phyloP scores from a whole-genome alignment of 2,329 filamentous ascomycete species.

The Ophiostoma novo-ulmi region DNA sequence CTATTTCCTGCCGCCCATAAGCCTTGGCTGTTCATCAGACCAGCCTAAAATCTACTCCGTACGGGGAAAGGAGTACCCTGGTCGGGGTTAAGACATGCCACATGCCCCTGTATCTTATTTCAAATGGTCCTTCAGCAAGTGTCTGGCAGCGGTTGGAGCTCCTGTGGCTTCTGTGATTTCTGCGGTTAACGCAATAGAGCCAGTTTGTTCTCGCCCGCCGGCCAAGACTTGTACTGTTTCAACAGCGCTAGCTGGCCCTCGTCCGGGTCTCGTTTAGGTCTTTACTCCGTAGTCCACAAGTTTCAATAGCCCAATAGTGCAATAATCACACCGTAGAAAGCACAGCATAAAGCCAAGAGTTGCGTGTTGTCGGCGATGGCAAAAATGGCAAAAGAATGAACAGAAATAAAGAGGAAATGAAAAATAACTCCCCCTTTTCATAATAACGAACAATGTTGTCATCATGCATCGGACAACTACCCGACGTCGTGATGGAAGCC shows the following conservation, averaged over 20 bases:
- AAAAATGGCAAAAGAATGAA: neutral
- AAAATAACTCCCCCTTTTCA: neutral
- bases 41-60: neutral
- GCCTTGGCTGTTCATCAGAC: neutral
- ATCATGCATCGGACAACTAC: neutral
- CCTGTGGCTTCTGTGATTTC: too few relatives aligned
- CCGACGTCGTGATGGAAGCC: neutral
- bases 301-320: neutral
- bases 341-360: conserved; percentile 2
- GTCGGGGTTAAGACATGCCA: conserved; percentile 3
- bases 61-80: neutral
- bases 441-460: neutral
- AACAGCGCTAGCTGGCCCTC: neutral
- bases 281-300: conserved; percentile 1
- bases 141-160: too few relatives aligned
- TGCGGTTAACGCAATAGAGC: too few relatives aligned
- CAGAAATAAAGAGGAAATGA: neutral
- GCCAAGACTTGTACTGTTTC: neutral
- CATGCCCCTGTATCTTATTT: neutral
- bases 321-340: neutral
- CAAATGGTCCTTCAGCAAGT: neutral
- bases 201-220: neutral
- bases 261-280: neutral
- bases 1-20: neutral
- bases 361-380: neutral